Base-by-base conservation (phyloP, 2,329 filamentous ascomycete genomes). In the Alternaria gansuensis region DNA sequence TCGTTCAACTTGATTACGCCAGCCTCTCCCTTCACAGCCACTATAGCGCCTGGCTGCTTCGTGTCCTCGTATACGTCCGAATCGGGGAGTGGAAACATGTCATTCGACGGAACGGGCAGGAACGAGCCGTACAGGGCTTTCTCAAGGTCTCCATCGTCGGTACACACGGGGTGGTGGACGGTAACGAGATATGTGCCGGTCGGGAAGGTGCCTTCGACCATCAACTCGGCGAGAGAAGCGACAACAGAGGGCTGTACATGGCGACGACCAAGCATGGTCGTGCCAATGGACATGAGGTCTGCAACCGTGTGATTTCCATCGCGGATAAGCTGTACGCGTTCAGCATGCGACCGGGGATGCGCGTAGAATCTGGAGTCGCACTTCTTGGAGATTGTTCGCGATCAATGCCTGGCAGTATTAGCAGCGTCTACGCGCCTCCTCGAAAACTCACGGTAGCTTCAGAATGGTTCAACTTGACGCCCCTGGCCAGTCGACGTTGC, bases 141-240 rank as follows among this genome's bases (percentile, higher is more conserved):
- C n/a, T 87, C 87, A 33, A 97, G 82, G 77, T 97, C 88, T 5
- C 93, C 94, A 75, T 97, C 90, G 65, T 97, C 90, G 60, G 88
- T 89, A 65, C 88, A 87, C 77, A 98, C 90, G 26, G 94, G 94
- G 74, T 96, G 88, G 79, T 97, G 92, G 17, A 98, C 92, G 0
- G 94, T 98, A 34, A 98, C 93, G 39, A 98, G 88, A 74, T 97
- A 97, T 2, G 93, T 97, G 54, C 94, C 94, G 6, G 87, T 90
- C 28, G 88, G 89, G 74, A 98, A 98, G 2, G 93, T 98, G 59
- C 94, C 94, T 79, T 98, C 94, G 65, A 98, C 91, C 83, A 96
- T 92, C 68, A 98, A 86, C 80, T 96, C 90, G 58, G 87, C 84
- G 41, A 98, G 86, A 3, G 91, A 93, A 40, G 86, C 84, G 59